Base-by-base conservation (phyloP, 2,329 filamentous ascomycete species). In the Boeremia lycopersici region DNA sequence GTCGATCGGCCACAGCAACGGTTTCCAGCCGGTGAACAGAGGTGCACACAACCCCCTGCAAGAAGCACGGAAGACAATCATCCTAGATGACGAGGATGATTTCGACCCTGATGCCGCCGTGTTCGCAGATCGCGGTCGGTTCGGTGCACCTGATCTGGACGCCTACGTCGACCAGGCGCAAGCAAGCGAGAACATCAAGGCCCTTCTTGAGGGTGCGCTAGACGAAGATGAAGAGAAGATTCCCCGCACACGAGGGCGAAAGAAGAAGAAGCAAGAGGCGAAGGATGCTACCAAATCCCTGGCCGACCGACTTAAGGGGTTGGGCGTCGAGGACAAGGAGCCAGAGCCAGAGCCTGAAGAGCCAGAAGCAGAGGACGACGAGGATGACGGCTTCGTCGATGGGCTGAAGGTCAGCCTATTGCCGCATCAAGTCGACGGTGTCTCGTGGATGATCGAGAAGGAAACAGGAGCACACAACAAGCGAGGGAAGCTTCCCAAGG, bases 391-490 rank as follows among this genome's bases (percentile, higher is more conserved):
- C 45, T 84, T 78, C 57, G 81, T 97, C 0, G 88, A 92, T 48
- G 95, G 93, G 0, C 83, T 99, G 57, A 89, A 88, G 51, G 91
- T 98, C 56, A 93, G 89, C 68, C 82, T 99, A 2, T 82, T 99
- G 0, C 93, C 93, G 4, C 95, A 99, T 76, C 95, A 99, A 75
- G 86, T 97, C 12, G 91, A 96, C 51, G 95, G 95, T 65, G 89
- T 98, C 1, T 86, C 88, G 52, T 99, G 95, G 93, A 96, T 99
- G 91, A 88, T 85, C 51, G 90, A 93, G 55, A 91, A 96, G 67
- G 95, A 99, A 76, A 87, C 91, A 10, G 93, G 93, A 2, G 86
- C 87, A 15, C 86, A 90, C 57, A 96, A 95, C 78, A 89, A 88
- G 64, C 90, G 90, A 55, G 85, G 84, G 4, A 81, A 86, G 1